Conservation (phyloP, 345 rosid genomes). For the Toxicodendron radicans region DNA sequence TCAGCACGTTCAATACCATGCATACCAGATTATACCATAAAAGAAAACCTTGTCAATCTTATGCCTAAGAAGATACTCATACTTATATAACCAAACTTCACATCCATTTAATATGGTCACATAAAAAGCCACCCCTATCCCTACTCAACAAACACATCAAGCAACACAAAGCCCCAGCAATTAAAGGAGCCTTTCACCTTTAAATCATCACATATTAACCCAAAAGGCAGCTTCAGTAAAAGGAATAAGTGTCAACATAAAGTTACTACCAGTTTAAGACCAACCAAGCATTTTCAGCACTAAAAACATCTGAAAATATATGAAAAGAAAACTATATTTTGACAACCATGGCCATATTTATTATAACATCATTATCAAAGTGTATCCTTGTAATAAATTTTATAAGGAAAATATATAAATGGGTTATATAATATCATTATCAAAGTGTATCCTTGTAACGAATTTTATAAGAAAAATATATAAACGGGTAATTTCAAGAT, state of each 20-base stretch:
- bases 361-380: background rate
- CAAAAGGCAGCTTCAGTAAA: background rate
- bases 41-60: background rate
- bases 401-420: background rate
- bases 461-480: conserved; percentile 6
- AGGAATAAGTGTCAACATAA: background rate
- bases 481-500: no score
- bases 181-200: background rate
- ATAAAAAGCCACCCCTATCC: background rate
- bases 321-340: background rate
- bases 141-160: background rate
- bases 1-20: background rate
- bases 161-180: background rate
- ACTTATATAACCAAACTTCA: background rate
- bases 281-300: background rate
- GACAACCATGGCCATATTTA: background rate
- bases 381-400: background rate
- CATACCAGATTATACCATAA: background rate
- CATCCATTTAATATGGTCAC: background rate
- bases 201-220: background rate
- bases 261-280: background rate
- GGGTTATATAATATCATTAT: no score
- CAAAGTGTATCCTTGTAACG: background rate
- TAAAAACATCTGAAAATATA: background rate
- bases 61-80: background rate